Base-by-base conservation (phyloP, 2,329 filamentous ascomycete species). In the Dryadomyces quercus-mongolicae region DNA sequence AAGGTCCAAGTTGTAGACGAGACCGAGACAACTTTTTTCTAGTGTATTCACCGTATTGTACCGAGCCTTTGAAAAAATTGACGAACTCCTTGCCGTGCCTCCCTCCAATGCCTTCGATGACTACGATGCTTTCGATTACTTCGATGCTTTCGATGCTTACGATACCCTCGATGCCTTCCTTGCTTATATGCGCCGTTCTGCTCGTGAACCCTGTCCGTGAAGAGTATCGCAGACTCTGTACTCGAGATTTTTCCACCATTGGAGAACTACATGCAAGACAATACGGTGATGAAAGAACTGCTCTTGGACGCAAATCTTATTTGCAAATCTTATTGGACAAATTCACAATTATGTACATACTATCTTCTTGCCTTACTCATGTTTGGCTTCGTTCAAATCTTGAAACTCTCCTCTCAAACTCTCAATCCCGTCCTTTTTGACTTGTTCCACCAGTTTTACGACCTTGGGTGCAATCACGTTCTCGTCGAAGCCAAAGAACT, bases 1-100 rank as follows among this genome's bases (percentile, higher is more conserved):
- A 84, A 83, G 62, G 75, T 83, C 2, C 75, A 81, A 55, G 75
- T 84, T 18, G 68, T 81, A 6, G 80, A 83, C 60, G 70, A 76
- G 21, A 56, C 59, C 20, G 62, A 66, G 20, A 51, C 52, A 6
- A 50, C 36, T 2, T 50, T 21, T 25, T 50, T 50, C 12, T 50
- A 43, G 15, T 40, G 36, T 40, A 40, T 31, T 31, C 25, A 31
- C 25, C 25, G 25, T 31, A 31, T 31, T 31, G 25, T 31, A 31
- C 25, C 25, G 25, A 31, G 25, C 25, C 25, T 31, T 31, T 31
- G 36, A 40, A 40, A 40, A 12, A 40, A 16, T 5, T 40, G 4
- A 2, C 36, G 10, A 40, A 13, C 15, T 9, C 10, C 10, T 40
- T 40, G 10, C 15, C 10, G 10, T 40, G 36, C 36, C 15, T 16